Evolutionary conservation across 1,284 basidiomycete species (phyloP).

Genomic region (Irpex sp.): DNA sequence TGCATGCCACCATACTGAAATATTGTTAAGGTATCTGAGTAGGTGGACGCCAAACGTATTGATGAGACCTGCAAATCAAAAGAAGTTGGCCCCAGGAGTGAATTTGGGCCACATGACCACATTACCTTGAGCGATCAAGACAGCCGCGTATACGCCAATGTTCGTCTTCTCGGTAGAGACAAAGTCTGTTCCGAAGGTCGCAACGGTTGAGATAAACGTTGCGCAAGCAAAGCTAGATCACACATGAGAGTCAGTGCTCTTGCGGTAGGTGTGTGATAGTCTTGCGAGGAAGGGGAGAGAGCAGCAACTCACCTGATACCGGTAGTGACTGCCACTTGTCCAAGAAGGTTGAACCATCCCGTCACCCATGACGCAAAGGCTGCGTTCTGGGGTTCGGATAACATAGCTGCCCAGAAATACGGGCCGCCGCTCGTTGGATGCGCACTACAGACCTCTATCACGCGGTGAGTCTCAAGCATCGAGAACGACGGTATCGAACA

Average conservation of each 20-base stretch:
- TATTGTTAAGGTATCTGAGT: conserved; percentile 64
- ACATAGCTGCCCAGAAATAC: conserved; percentile 75
- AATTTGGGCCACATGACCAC: not conserved
- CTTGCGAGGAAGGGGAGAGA: not conserved
- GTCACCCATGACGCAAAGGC: conserved; percentile 68
- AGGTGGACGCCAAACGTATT: conserved; percentile 71
- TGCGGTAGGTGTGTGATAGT: no score
- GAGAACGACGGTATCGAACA: not conserved
- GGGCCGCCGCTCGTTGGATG: conserved; percentile 75
- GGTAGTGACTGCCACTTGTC: conserved; percentile 74
- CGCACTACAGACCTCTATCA: conserved; percentile 62
- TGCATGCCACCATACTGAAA: conserved; percentile 72
- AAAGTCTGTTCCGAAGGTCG: conserved; percentile 55
- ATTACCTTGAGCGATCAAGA: conserved; percentile 57
- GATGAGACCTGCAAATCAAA: conserved; percentile 40
- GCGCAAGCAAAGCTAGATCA: conserved; percentile 59
- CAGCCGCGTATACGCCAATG: conserved; percentile 71
- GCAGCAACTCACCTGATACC: conserved; percentile 50
- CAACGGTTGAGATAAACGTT: conserved; percentile 62
- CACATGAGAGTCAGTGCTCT: not conserved
- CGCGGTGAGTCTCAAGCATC: not conserved
- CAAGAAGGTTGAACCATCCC: conserved; percentile 74
- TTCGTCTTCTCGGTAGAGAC: conserved; percentile 52
- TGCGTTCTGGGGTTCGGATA: conserved; percentile 51
- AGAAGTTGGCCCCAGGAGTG: not conserved